Percentiles rank a stretch among this genome's conserved stretches.
These are phyloP conservation scores for Pichia insulana DNA, from an alignment of 805 yeast genomes.

Conservation along the genomic window DNA sequence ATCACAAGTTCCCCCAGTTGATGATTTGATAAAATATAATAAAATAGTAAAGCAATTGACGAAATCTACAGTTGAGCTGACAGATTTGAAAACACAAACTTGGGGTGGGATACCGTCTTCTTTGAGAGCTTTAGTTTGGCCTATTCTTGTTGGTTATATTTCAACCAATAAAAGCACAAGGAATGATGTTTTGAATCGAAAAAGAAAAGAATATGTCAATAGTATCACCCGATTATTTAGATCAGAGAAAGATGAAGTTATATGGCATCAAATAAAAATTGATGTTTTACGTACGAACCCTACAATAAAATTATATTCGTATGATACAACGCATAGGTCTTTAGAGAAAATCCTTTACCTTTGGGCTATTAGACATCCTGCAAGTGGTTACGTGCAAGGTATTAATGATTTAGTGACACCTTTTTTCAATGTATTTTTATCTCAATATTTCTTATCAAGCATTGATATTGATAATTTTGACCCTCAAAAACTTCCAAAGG, in stretches of 20 bases:
- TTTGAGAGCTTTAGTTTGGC: constrained; percentile 83
- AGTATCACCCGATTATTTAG: constrained; percentile 60
- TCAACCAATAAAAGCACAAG: constrained; percentile 81
- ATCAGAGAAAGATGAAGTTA: constrained; percentile 55
- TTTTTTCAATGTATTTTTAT: constrained; percentile 76
- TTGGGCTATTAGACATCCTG: constrained; percentile 97
- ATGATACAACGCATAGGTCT: constrained; percentile 63
- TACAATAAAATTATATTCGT: constrained; percentile 61
- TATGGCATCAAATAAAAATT: constrained; percentile 93
- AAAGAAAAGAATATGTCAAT: constrained; percentile 76
- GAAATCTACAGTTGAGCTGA: constrained; percentile 50
- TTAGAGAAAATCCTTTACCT: constrained; percentile 74
- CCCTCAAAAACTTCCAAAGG: constrained; percentile 49
- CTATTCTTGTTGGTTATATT: constrained; percentile 76
- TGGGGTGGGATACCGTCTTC: constrained; percentile 93
- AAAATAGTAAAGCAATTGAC: constrained; percentile 58
- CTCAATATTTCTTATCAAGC: constrained; percentile 47
- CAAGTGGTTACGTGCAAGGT: constrained; percentile 97
- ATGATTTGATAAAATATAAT: constrained; percentile 47
- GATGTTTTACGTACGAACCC: constrained; percentile 96
- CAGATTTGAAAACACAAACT: constrained; percentile 65
- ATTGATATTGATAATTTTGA: constrained; percentile 49
- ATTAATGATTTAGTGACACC: constrained; percentile 93
- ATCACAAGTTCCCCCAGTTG: constrained; percentile 22
- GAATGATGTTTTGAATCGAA: constrained; percentile 57